Conservation (phyloP, 2,329 filamentous ascomycete genomes). For the Echinosphaeria canescens region DNA sequence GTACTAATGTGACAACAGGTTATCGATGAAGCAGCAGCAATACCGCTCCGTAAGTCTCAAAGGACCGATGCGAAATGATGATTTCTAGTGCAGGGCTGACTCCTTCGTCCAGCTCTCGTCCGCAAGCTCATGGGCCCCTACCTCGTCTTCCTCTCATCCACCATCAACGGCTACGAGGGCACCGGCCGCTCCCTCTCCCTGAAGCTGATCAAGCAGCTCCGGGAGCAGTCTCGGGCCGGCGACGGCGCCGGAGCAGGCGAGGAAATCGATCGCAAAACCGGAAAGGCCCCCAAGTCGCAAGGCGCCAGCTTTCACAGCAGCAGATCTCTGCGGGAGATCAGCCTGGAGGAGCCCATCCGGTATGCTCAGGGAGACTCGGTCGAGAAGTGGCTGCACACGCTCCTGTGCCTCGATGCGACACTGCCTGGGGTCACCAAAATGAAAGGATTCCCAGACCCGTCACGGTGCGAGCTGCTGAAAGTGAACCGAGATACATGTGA, state of each 20-base stretch:
- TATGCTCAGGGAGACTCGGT: slow-evolving; percentile 81
- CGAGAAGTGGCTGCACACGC: slow-evolving; percentile 88
- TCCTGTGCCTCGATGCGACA: slow-evolving; percentile 86
- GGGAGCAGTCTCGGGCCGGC: slow-evolving; percentile 64
- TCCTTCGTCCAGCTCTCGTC: too few species aligned
- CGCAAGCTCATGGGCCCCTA: slow-evolving; percentile 92
- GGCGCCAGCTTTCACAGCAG: slow-evolving; percentile 38
- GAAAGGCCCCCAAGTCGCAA: slow-evolving; percentile 42
- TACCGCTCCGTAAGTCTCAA: too few species aligned
- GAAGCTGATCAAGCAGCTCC: slow-evolving; percentile 91
- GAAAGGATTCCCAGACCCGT: slow-evolving; percentile 73
- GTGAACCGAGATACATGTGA: slow-evolving; percentile 95
- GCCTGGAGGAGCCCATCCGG: slow-evolving; percentile 80
- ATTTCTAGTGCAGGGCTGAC: too few species aligned
- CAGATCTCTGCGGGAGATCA: slow-evolving; percentile 76
- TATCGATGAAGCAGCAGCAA: slow-evolving; percentile 94
- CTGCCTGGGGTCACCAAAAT: slow-evolving; percentile 48
- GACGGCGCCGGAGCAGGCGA: slow-evolving; percentile 26
- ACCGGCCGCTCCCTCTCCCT: slow-evolving; percentile 86
- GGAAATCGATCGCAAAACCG: slow-evolving; percentile 61
- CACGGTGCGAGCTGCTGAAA: slow-evolving; percentile 74
- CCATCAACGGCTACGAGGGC: slow-evolving; percentile 96
- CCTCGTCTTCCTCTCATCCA: slow-evolving; percentile 97
- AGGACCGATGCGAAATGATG: too few species aligned
- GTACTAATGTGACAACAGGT: too few species aligned